These are phyloP conservation scores for Mallotus nudiflorus DNA, from an alignment of 345 rosid species.

Conservation along the genomic window DNA sequence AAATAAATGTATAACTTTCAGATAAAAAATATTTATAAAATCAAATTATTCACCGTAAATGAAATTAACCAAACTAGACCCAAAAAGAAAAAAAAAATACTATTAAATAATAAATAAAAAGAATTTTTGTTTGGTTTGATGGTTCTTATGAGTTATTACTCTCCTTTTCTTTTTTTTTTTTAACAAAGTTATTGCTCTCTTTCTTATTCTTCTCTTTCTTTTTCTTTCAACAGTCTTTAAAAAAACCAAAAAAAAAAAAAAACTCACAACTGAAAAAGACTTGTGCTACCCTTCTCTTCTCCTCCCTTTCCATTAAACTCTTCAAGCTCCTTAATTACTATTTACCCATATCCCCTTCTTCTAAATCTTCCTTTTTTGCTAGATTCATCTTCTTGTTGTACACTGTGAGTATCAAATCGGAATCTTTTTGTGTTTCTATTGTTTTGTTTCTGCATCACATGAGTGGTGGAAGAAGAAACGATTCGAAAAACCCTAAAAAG, in stretches of 20 bases:
- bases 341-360: not conserved
- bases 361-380: slow-evolving; percentile 16
- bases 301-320: not conserved
- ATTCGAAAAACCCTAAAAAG: slow-evolving; percentile 4
- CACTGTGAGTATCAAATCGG: slow-evolving; percentile 48
- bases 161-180: no score
- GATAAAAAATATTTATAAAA: no score
- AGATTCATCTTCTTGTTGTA: slow-evolving; percentile 25
- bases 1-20: no score
- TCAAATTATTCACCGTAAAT: no score
- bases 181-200: no score
- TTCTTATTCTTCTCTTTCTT: no score
- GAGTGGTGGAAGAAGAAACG: not conserved
- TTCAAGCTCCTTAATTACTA: not conserved
- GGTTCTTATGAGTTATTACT: no score
- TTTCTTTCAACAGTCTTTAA: not conserved
- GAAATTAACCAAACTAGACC: no score
- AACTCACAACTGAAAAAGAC: slow-evolving; percentile 14
- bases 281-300: slow-evolving; percentile 7
- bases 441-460: not conserved
- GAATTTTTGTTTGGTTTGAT: no score
- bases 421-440: slow-evolving; percentile 12
- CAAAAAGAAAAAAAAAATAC: no score
- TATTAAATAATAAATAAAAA: no score
- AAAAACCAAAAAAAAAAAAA: not conserved